Conservation (phyloP, 208 protist genomes). For the Wallacemonas sp. region DNA sequence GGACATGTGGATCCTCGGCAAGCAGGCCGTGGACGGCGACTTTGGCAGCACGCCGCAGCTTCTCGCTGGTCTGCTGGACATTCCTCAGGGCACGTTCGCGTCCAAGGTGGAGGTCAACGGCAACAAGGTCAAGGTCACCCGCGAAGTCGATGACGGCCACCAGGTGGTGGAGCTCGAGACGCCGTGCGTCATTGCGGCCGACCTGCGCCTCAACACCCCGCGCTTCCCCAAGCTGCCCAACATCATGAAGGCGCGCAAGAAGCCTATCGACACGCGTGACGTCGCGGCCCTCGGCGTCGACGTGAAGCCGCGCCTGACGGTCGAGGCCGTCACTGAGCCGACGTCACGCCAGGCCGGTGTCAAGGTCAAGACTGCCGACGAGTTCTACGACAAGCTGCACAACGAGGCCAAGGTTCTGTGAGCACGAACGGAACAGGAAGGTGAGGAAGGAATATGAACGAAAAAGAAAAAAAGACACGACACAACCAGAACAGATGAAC, state of each 20-base stretch:
- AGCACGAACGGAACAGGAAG: conserved; percentile 8
- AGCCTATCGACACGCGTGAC: conserved; percentile 87
- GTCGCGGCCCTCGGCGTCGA: conserved; percentile 85
- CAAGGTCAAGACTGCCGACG: conserved; percentile 91
- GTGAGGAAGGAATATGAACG: background rate
- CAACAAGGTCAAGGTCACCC: conserved; percentile 85
- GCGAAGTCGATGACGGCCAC: conserved; percentile 96
- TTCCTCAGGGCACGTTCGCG: conserved; percentile 95
- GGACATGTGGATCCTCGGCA: conserved; percentile 93
- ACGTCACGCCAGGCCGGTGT: conserved; percentile 78
- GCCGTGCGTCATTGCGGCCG: conserved; percentile 87
- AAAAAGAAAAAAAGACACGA: conserved; percentile 20
- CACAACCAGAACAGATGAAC: background rate
- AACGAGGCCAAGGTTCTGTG: conserved; percentile 86
- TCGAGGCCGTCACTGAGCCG: conserved; percentile 82
- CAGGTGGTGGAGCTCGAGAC: conserved; percentile 88
- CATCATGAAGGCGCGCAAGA: conserved; percentile 98
- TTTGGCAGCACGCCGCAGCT: conserved; percentile 94
- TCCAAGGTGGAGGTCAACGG: conserved; percentile 83
- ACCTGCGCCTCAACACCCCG: conserved; percentile 96
- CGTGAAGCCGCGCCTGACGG: conserved; percentile 63
- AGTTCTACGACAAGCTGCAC: conserved; percentile 92
- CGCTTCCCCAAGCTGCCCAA: conserved; percentile 96
- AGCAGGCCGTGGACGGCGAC: conserved; percentile 98
- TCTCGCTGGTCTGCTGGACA: conserved; percentile 91